Percentiles rank a stretch among this genome's conserved stretches.
These are phyloP conservation scores for Neospora caninum DNA, from an alignment of 169 alveolate species.

Conservation along the genomic window DNA sequence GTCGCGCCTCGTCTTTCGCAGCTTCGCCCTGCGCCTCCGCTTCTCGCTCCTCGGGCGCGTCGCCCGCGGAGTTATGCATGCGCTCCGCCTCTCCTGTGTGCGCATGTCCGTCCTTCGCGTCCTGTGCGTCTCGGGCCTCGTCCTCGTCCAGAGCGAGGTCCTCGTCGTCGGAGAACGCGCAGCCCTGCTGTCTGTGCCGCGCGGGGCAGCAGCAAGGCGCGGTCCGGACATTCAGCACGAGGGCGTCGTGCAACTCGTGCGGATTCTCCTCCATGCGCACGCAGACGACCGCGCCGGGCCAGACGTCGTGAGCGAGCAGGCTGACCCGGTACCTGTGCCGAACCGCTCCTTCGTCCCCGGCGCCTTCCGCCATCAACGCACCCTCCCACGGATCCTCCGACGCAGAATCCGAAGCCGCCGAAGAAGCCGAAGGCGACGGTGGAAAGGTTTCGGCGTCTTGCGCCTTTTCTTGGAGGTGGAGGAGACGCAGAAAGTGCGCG, in stretches of 20 bases:
- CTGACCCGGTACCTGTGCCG: neutral
- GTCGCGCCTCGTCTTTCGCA: neutral
- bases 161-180: neutral
- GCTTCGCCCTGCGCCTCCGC: neutral
- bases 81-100: neutral
- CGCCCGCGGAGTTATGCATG: neutral
- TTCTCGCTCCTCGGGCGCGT: neutral
- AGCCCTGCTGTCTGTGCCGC: neutral
- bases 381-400: neutral
- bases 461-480: neutral
- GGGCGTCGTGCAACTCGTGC: constrained; percentile 51
- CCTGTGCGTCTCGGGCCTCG: neutral
- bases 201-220: constrained; percentile 41
- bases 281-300: constrained; percentile 62
- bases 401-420: neutral
- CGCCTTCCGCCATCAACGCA: constrained; percentile 9
- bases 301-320: constrained; percentile 34
- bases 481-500: neutral
- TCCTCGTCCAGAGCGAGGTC: neutral
- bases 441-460: neutral
- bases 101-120: neutral
- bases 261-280: constrained; percentile 42
- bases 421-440: neutral
- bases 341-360: neutral
- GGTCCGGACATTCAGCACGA: constrained; percentile 46